Percentiles rank a stretch among this genome's conserved stretches.
Conservation (phyloP, 2,329 filamentous ascomycete genomes). For the Ambrosiella beaveri region DNA sequence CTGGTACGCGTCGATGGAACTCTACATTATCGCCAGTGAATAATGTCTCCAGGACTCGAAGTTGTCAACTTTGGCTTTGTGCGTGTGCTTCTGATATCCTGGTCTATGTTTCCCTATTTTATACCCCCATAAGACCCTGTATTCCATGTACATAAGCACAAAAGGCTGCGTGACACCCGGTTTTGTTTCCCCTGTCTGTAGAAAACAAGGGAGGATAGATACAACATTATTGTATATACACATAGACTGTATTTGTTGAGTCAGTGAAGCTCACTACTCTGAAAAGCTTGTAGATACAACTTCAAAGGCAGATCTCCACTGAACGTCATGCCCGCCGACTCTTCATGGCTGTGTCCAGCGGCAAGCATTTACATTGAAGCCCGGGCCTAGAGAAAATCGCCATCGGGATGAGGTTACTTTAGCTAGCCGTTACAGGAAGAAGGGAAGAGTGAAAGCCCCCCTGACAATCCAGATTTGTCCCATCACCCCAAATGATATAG, state of each 20-base stretch:
- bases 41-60: neutral
- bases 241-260: neutral
- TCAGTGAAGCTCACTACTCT: neutral
- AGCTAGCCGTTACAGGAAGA: neutral
- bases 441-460: neutral
- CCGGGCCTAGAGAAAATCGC: neutral
- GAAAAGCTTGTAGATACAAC: neutral
- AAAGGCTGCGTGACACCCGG: neutral
- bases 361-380: neutral
- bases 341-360: neutral
- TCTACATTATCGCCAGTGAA: neutral
- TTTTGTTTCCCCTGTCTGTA: neutral
- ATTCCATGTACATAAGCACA: neutral
- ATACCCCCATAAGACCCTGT: neutral
- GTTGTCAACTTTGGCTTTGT: neutral
- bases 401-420: neutral
- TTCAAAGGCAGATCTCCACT: neutral
- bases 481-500: too few species aligned
- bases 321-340: too few species aligned
- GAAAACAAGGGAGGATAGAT: neutral
- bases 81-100: neutral
- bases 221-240: neutral
- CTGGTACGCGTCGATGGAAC: neutral
- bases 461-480: neutral
- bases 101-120: conserved; percentile 1